Conservation (phyloP, 2,329 filamentous ascomycete genomes). For the Exophiala alcalophila region DNA sequence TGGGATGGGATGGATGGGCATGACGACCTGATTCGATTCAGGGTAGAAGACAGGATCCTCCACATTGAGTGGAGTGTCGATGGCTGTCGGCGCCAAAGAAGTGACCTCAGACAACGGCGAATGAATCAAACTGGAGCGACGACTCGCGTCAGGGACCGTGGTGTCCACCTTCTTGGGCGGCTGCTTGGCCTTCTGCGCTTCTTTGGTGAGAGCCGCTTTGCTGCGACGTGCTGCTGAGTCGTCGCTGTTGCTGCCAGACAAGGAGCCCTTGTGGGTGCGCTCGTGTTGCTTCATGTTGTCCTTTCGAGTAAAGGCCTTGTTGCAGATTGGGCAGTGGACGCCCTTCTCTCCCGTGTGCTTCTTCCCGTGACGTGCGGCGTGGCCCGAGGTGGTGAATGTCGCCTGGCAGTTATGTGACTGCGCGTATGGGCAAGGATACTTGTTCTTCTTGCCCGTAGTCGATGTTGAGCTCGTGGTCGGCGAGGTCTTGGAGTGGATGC, state of each 20-base stretch:
- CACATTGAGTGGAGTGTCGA: conserved; percentile 23
- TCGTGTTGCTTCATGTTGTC: conserved; percentile 70
- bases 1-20: conserved; percentile 25
- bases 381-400: conserved; percentile 65
- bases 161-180: conserved; percentile 18
- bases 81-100: conserved; percentile 24
- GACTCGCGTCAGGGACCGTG: conserved; percentile 16
- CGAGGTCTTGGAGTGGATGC: conserved; percentile 14
- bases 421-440: conserved; percentile 63
- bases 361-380: conserved; percentile 65
- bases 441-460: conserved; percentile 51
- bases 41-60: conserved; percentile 24
- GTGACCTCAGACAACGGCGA: conserved; percentile 29
- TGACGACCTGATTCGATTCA: conserved; percentile 20
- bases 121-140: conserved; percentile 24
- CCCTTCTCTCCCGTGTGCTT: conserved; percentile 68
- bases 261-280: conserved; percentile 52
- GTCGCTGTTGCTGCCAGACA: conserved; percentile 14
- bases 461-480: conserved; percentile 13
- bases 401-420: conserved; percentile 58
- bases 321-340: conserved; percentile 64
- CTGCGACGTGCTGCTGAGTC: conserved; percentile 25
- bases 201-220: conserved; percentile 31
- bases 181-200: conserved; percentile 26
- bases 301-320: conserved; percentile 66